phyloP scores from a whole-genome alignment of 129 eudicot genomes.

The carrot (Daucus carota) region DNA sequence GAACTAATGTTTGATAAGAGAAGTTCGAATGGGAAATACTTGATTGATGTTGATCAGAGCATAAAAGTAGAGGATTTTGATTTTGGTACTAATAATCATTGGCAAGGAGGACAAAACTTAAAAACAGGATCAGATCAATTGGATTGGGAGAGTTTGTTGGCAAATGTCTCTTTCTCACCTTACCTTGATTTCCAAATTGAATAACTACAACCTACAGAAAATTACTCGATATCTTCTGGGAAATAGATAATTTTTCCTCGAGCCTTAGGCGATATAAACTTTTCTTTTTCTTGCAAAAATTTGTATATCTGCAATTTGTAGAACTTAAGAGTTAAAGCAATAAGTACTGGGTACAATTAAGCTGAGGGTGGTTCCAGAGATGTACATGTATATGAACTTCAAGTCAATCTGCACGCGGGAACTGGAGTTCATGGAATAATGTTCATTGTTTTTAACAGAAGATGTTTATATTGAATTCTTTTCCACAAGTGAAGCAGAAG shows the following conservation, averaged over 20 bases:
- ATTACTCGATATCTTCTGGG: neutral
- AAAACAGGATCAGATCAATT: constrained; percentile 49
- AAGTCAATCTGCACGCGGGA: neutral
- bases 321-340: neutral
- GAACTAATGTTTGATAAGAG: neutral
- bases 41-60: constrained; percentile 15
- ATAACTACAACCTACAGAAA: neutral
- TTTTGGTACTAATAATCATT: constrained; percentile 32
- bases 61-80: constrained; percentile 55
- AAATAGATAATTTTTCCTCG: neutral
- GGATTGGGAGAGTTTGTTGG: constrained; percentile 86
- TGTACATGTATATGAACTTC: neutral
- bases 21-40: constrained; percentile 23
- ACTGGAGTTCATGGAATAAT: neutral
- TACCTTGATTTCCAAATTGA: constrained; percentile 58
- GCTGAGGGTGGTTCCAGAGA: neutral
- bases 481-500: neutral
- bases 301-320: neutral
- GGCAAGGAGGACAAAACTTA: constrained; percentile 66
- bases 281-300: neutral
- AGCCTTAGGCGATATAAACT: neutral
- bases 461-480: neutral
- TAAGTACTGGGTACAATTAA: neutral
- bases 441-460: neutral
- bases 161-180: constrained; percentile 64